A percentile compares a stretch with the other conserved stretches of the same genome.
These are phyloP conservation scores for Vachellia pachyceras DNA, from an alignment of 306 rosid genomes.

Conservation along the genomic window DNA sequence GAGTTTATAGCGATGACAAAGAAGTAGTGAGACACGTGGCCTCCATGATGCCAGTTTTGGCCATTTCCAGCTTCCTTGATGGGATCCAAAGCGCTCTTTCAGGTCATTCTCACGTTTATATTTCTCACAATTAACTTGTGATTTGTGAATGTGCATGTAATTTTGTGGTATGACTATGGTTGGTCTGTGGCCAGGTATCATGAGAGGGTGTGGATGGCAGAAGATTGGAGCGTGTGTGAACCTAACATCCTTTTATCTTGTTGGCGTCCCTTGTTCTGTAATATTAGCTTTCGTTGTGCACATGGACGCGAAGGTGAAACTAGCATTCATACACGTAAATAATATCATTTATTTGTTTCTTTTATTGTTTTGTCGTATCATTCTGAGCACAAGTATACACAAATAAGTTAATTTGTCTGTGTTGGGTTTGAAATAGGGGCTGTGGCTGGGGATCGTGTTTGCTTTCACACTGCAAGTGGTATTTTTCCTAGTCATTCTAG, in stretches of 20 bases:
- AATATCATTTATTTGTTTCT: background rate
- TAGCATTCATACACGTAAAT: background rate
- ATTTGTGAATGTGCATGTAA: background rate
- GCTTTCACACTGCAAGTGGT: slow-evolving; percentile 57
- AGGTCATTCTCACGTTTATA: slow-evolving; percentile 33
- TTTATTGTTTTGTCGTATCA: background rate
- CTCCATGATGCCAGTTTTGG: slow-evolving; percentile 57
- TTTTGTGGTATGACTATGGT: background rate
- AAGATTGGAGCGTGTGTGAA: slow-evolving; percentile 64
- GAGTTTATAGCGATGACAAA: slow-evolving; percentile 50
- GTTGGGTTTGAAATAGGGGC: slow-evolving; percentile 43
- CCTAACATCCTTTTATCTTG: slow-evolving; percentile 57
- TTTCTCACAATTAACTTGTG: background rate
- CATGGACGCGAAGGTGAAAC: slow-evolving; percentile 54
- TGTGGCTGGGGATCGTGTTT: slow-evolving; percentile 63
- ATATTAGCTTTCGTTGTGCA: slow-evolving; percentile 54
- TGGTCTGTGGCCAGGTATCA: slow-evolving; percentile 42
- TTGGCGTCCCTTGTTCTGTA: slow-evolving; percentile 56
- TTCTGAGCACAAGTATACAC: background rate
- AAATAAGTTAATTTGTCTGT: too few species aligned
- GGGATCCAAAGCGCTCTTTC: slow-evolving; percentile 65
- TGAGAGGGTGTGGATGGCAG: slow-evolving; percentile 77
- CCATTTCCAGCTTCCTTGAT: slow-evolving; percentile 56
- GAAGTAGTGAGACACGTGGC: slow-evolving; percentile 56
- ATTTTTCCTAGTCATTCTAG: slow-evolving; percentile 45